phyloP scores from a whole-genome alignment of 805 yeast species.

The Candida boidinii region DNA sequence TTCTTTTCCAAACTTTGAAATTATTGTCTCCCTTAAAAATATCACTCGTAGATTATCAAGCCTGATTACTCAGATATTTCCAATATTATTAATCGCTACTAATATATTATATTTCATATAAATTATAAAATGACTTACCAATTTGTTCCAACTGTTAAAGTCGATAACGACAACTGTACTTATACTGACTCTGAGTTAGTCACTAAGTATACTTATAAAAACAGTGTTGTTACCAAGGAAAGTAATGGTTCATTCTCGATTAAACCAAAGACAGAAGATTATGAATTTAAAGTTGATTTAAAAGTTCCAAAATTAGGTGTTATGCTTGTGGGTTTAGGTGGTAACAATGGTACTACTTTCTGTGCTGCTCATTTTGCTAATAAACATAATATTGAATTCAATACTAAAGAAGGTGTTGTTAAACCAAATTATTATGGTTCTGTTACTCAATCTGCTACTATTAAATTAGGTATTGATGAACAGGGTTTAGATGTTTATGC shows the following conservation, averaged over 20 bases:
- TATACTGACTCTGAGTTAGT: slow-evolving; percentile 43
- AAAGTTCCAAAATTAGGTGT: slow-evolving; percentile 80
- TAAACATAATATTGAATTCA: slow-evolving; percentile 67
- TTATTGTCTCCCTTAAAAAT: no score
- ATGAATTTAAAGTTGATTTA: slow-evolving; percentile 80
- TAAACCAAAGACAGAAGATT: slow-evolving; percentile 62
- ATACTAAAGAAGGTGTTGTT: slow-evolving; percentile 71
- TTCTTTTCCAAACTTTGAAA: no score
- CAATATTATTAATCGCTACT: no score
- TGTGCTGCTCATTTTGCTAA: slow-evolving; percentile 82
- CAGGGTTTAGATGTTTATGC: slow-evolving; percentile 82
- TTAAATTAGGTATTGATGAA: slow-evolving; percentile 80
- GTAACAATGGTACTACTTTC: slow-evolving; percentile 92
- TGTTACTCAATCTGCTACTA: slow-evolving; percentile 86
- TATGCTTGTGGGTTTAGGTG: slow-evolving; percentile 90
- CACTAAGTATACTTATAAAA: slow-evolving; percentile 64
- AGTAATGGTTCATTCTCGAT: slow-evolving; percentile 49
- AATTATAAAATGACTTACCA: slow-evolving; percentile 20
- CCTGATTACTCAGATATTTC: no score
- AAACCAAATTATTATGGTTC: slow-evolving; percentile 83
- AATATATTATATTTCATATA: no score
- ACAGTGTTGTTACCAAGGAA: slow-evolving; percentile 55
- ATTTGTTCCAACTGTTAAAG: slow-evolving; percentile 37
- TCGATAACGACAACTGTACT: slow-evolving; percentile 44
- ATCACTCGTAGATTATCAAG: no score